Conservation (phyloP, 441 rosid genomes). For the Francoa sonchifolia region DNA sequence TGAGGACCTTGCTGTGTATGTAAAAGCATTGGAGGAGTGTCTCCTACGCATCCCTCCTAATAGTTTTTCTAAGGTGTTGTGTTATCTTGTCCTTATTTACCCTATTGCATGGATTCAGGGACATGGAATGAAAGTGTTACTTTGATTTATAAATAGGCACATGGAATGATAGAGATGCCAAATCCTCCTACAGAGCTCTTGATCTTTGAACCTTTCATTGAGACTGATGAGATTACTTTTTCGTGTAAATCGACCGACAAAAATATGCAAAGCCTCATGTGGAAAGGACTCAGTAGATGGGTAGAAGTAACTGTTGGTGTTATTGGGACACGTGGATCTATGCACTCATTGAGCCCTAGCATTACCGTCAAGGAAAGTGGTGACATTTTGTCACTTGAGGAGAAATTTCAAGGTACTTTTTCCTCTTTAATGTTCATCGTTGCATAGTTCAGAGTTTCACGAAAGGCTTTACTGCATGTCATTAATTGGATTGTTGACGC, state of each 20-base stretch:
- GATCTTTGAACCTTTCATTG: constrained; percentile 85
- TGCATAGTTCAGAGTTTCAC: no score
- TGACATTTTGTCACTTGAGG: constrained; percentile 85
- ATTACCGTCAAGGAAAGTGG: constrained; percentile 87
- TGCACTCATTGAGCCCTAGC: constrained; percentile 83
- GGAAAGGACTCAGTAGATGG: constrained; percentile 76
- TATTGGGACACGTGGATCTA: constrained; percentile 55
- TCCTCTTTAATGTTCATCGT: neutral
- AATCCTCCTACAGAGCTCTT: constrained; percentile 65
- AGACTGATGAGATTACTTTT: constrained; percentile 74
- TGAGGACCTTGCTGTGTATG: constrained; percentile 62
- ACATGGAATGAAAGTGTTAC: no score
- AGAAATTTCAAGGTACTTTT: constrained; percentile 81
- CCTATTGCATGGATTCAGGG: no score
- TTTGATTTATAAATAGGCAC: constrained; percentile 41
- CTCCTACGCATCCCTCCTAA: constrained; percentile 71
- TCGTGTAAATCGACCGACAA: constrained; percentile 37
- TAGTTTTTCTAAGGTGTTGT: constrained; percentile 67
- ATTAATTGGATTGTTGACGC: no score
- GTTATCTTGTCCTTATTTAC: neutral
- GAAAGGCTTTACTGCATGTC: no score
- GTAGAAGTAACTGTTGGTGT: constrained; percentile 92
- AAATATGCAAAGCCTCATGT: constrained; percentile 30
- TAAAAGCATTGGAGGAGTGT: constrained; percentile 60
- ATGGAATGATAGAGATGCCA: constrained; percentile 96